Percentiles rank a stretch among this genome's conserved stretches.
Evolutionary conservation across 371 early-diverging fungal species (phyloP).

Genomic region (Actinomortierella wolfii): DNA sequence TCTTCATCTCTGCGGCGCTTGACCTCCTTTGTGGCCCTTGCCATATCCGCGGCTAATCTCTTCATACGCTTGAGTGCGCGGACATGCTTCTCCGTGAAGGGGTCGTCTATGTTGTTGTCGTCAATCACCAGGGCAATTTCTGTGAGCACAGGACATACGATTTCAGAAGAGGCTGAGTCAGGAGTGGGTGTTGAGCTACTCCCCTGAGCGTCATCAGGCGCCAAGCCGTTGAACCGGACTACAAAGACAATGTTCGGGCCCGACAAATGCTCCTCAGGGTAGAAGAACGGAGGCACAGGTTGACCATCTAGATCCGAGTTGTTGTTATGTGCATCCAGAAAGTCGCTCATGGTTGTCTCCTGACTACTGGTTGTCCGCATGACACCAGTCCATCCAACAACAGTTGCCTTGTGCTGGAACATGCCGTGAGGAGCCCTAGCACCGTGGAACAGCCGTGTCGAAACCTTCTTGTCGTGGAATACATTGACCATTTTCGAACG

Average conservation of each 20-base stretch:
- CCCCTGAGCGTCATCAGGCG: constrained; percentile 12
- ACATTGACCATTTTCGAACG: constrained; percentile 7
- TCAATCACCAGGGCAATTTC: constrained; percentile 18
- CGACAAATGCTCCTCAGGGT: constrained; percentile 10
- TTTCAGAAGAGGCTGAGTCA: background rate
- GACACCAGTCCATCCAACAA: constrained; percentile 13
- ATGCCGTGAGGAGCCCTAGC: constrained; percentile 10
- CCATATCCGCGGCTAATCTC: constrained; percentile 2
- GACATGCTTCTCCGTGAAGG: constrained; percentile 14
- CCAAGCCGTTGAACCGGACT: constrained; percentile 13
- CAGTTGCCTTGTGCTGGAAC: constrained; percentile 9
- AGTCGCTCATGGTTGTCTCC: constrained; percentile 22
- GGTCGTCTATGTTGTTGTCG: constrained; percentile 8
- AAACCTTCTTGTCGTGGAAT: constrained; percentile 9
- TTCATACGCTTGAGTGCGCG: constrained; percentile 1
- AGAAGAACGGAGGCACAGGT: constrained; percentile 22
- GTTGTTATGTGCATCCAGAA: constrained; percentile 20
- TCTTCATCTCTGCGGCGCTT: constrained; percentile 4
- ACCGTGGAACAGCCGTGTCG: constrained; percentile 6
- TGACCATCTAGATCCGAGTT: constrained; percentile 7
- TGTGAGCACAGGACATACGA: constrained; percentile 13
- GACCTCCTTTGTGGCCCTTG: constrained; percentile 1
- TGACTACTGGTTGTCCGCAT: constrained; percentile 6
- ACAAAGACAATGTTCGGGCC: constrained; percentile 34
- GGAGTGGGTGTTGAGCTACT: background rate